phyloP scores from a whole-genome alignment of 2,329 filamentous ascomycete genomes.

The Lomentospora prolificans region DNA sequence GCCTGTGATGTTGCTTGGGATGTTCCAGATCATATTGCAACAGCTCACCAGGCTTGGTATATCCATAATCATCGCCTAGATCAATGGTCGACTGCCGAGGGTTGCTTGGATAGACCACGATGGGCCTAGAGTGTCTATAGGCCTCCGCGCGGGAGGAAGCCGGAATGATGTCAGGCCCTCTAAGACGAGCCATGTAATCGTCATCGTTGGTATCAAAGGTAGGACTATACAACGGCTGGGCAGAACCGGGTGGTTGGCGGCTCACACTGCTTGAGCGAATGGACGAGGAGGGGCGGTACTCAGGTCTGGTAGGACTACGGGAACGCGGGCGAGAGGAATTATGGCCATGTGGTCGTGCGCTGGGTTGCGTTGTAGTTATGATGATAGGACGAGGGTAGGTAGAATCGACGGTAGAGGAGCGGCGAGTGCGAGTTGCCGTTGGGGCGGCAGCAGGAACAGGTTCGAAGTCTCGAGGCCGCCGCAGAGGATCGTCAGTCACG shows the following conservation, averaged over 20 bases:
- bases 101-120: constrained; percentile 32
- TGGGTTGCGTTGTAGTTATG: constrained; percentile 42
- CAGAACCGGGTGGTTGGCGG: constrained; percentile 20
- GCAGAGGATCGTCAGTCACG: constrained; percentile 40
- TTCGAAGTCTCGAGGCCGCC: constrained; percentile 35
- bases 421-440: constrained; percentile 26
- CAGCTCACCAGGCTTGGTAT: constrained; percentile 53
- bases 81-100: constrained; percentile 32
- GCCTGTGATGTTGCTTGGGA: constrained; percentile 27
- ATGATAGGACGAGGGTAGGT: constrained; percentile 42
- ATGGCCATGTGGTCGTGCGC: constrained; percentile 29
- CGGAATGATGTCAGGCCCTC: constrained; percentile 19
- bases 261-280: constrained; percentile 39
- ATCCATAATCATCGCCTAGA: constrained; percentile 49
- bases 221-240: constrained; percentile 27
- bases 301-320: constrained; percentile 40
- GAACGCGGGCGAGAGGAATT: constrained; percentile 20
- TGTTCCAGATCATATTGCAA: constrained; percentile 52
- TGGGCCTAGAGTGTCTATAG: constrained; percentile 37
- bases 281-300: constrained; percentile 46
- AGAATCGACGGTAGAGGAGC: constrained; percentile 37
- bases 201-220: constrained; percentile 42
- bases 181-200: constrained; percentile 27
- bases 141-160: constrained; percentile 23
- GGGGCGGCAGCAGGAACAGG: constrained; percentile 29